Evolutionary conservation across 495 filamentous ascomycete genomes (phyloP).

Genomic region (Daldinia grandis): DNA sequence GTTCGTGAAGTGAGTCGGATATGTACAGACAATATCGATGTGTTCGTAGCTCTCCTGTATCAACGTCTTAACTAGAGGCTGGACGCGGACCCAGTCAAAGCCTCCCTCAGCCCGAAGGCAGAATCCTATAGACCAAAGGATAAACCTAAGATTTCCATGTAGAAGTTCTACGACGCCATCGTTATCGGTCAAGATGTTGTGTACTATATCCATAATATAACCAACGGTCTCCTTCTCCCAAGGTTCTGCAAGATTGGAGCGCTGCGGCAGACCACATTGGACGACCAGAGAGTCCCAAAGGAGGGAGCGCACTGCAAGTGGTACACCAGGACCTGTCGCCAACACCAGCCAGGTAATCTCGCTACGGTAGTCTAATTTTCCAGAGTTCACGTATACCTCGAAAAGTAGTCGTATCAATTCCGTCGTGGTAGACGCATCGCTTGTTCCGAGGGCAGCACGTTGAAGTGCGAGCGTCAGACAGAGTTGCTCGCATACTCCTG

Average conservation of each 20-base stretch:
- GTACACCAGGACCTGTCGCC: background rate
- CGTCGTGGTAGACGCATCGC: background rate
- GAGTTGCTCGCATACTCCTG: background rate
- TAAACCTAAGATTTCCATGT: background rate
- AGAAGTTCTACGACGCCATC: background rate
- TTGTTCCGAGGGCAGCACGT: background rate
- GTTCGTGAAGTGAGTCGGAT: background rate
- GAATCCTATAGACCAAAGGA: background rate
- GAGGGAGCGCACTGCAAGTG: background rate
- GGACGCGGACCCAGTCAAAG: background rate
- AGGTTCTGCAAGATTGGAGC: background rate
- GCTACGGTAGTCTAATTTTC: background rate
- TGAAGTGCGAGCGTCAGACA: background rate
- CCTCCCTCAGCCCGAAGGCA: background rate
- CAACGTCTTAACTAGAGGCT: background rate
- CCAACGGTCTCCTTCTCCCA: background rate
- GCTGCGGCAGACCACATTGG: background rate
- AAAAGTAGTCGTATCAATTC: background rate
- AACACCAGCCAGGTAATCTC: background rate
- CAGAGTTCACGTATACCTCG: background rate
- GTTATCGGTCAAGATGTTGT: background rate
- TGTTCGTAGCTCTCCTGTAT: background rate
- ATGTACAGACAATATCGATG: background rate
- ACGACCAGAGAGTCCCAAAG: background rate
- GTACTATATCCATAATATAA: background rate